Percentiles rank a stretch among this genome's conserved stretches.
Evolutionary conservation across 495 filamentous ascomycete species (phyloP).

Genomic region (Stereocaulon alpinum): DNA sequence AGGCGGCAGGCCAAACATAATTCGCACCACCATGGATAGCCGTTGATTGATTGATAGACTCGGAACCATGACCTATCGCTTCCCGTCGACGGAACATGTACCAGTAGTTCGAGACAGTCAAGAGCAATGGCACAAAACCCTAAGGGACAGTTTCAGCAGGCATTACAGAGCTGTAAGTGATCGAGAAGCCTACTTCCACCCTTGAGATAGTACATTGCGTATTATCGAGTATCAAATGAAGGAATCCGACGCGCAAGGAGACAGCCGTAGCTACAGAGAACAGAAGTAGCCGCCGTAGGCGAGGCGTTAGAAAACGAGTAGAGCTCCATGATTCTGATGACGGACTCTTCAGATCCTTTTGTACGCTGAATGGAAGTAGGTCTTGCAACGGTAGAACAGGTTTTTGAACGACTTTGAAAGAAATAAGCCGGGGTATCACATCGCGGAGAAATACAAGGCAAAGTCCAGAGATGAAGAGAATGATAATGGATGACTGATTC

Average conservation of each 20-base stretch:
- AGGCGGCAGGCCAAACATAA: constrained; percentile 29
- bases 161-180: not conserved
- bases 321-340: not conserved
- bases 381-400: constrained; percentile 5
- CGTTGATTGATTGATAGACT: not conserved
- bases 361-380: not conserved
- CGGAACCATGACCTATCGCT: constrained; percentile 17
- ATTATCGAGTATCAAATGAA: constrained; percentile 29
- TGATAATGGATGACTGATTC: constrained; percentile 29
- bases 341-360: not conserved
- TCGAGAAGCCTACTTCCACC: constrained; percentile 30
- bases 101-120: constrained; percentile 37
- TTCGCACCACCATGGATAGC: constrained; percentile 8
- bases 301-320: not conserved
- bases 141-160: not conserved
- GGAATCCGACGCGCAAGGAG: constrained; percentile 33
- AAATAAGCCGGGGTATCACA: not conserved
- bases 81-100: constrained; percentile 27
- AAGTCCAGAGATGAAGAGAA: constrained; percentile 30
- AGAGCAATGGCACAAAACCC: constrained; percentile 29
- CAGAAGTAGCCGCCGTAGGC: constrained; percentile 1
- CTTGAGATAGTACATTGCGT: constrained; percentile 33
- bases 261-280: constrained; percentile 20
- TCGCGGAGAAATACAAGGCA: constrained; percentile 25
- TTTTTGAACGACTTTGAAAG: not conserved